These are phyloP conservation scores for Xanthoceras sorbifolium DNA, from an alignment of 345 rosid genomes.

Conservation along the genomic window DNA sequence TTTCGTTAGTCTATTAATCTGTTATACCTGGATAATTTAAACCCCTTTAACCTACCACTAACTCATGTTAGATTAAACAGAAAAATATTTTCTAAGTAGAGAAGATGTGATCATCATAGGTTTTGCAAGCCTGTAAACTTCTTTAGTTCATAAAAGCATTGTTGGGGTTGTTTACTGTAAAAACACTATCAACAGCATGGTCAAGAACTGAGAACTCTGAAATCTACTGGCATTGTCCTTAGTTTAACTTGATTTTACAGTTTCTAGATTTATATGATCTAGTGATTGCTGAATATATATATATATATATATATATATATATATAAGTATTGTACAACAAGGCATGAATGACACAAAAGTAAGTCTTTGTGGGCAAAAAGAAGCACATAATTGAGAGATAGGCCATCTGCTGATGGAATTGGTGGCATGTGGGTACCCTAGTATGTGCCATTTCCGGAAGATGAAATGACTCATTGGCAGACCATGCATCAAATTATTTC, in stretches of 20 bases:
- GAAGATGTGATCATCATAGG: too few species aligned
- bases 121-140: too few species aligned
- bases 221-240: neutral
- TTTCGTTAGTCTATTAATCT: too few species aligned
- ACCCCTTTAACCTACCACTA: too few species aligned
- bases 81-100: too few species aligned
- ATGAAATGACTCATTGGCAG: conserved; percentile 13
- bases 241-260: neutral
- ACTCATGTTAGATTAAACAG: too few species aligned
- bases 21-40: too few species aligned
- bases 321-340: conserved; percentile 8
- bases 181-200: too few species aligned
- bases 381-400: conserved; percentile 4
- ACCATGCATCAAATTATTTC: conserved; percentile 12
- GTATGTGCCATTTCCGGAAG: conserved; percentile 27
- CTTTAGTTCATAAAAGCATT: too few species aligned
- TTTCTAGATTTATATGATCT: neutral
- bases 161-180: too few species aligned
- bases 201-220: neutral
- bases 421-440: conserved; percentile 22
- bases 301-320: conserved; percentile 12
- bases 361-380: conserved; percentile 20
- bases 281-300: conserved; percentile 29
- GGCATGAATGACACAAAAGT: conserved; percentile 23
- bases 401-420: neutral